Percentiles rank a stretch among this genome's conserved stretches.
Conservation (phyloP, 2,329 filamentous ascomycete genomes). For the Emmonsia crescens region DNA sequence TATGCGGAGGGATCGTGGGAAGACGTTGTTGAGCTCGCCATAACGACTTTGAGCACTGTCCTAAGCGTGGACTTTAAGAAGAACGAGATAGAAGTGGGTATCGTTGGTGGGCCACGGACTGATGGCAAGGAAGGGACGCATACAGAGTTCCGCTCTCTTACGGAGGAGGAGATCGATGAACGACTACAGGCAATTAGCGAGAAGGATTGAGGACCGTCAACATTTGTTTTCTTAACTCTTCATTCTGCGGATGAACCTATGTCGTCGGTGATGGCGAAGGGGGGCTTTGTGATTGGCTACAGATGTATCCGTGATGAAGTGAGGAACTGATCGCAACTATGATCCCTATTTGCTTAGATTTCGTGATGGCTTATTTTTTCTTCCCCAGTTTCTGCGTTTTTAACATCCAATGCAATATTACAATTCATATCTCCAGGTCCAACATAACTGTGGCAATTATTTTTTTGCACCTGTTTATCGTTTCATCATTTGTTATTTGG, state of each 20-base stretch:
- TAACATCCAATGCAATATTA: constrained; percentile 4
- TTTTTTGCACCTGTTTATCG: background rate
- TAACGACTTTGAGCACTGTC: constrained; percentile 88
- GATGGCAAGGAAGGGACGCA: constrained; percentile 78
- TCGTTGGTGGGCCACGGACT: constrained; percentile 75
- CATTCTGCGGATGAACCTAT: background rate
- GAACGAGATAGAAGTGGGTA: constrained; percentile 93
- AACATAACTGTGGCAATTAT: background rate
- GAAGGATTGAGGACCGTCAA: constrained; percentile 62
- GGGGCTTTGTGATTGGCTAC: background rate
- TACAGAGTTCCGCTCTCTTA: constrained; percentile 72
- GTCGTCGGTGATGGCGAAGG: background rate
- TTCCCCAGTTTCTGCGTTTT: background rate
- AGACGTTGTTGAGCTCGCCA: constrained; percentile 94
- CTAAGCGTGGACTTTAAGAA: constrained; percentile 99
- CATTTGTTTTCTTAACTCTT: constrained; percentile 2
- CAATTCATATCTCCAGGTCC: background rate
- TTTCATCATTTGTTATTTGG: background rate
- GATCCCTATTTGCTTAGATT: background rate
- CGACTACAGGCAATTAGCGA: constrained; percentile 95
- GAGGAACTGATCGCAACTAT: background rate
- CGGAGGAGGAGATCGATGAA: constrained; percentile 97
- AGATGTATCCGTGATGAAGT: background rate
- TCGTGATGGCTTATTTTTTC: background rate
- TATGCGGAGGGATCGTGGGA: constrained; percentile 85